Conservation (phyloP, 305 asterid species). For the Fraxinus sp. region DNA sequence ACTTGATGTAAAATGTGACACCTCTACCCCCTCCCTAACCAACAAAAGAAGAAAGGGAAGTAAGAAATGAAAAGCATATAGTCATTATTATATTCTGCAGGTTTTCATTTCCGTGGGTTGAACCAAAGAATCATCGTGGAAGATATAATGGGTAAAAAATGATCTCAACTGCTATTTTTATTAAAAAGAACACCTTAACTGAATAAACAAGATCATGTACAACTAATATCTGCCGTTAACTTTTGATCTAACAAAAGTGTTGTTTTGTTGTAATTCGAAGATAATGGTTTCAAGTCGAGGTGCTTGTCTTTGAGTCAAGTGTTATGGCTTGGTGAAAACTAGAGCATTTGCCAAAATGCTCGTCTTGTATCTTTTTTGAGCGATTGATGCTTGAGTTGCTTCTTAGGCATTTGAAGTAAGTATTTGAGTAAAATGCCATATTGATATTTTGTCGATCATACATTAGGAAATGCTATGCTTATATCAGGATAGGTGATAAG, state of each 20-base stretch:
- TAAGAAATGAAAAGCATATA: not conserved
- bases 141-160: no score
- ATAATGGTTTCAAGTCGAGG: not conserved
- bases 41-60: not conserved
- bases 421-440: not conserved
- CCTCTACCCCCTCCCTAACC: not conserved
- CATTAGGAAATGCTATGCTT: not conserved
- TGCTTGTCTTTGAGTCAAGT: not conserved
- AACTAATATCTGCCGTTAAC: no score
- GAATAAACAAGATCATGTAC: no score
- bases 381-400: not conserved
- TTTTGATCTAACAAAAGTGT: no score
- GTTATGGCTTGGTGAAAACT: not conserved
- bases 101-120: not conserved
- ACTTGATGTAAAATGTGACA: not conserved
- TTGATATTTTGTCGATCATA: not conserved
- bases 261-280: not conserved
- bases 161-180: no score
- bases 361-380: not conserved
- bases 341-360: not conserved
- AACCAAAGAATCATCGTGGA: not conserved
- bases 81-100: not conserved
- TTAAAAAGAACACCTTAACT: not conserved
- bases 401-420: not conserved
- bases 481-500: not conserved